phyloP scores from a whole-genome alignment of 495 filamentous ascomycete genomes.

The Corynascus novoguineensis region DNA sequence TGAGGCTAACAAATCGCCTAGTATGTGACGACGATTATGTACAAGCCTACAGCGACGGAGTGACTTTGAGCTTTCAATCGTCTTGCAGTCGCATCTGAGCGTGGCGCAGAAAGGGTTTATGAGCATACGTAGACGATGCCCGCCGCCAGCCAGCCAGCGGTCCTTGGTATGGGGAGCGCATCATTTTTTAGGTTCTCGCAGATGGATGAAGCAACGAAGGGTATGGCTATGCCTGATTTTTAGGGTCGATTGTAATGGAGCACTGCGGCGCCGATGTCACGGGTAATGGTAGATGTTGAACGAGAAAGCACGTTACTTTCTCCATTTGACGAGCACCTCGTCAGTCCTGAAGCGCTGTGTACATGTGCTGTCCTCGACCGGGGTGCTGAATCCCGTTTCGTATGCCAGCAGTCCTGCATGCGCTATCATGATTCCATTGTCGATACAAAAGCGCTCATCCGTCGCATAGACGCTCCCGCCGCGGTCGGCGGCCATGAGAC shows the following conservation, averaged over 20 bases:
- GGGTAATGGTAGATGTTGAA: conserved; percentile 1
- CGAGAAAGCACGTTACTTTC: conserved; percentile 52
- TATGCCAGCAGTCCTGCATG: conserved; percentile 88
- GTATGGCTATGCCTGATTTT: background rate
- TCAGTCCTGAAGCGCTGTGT: conserved; percentile 95
- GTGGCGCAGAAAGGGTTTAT: background rate
- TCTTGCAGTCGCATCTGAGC: background rate
- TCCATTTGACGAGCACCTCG: conserved; percentile 88
- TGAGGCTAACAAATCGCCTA: conserved; percentile 34
- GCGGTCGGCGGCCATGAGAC: conserved; percentile 83
- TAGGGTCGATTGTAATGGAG: background rate
- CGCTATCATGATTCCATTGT: conserved; percentile 99
- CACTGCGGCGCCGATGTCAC: background rate
- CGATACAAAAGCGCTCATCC: conserved; percentile 95
- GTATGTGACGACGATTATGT: conserved; percentile 97
- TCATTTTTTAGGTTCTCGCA: background rate
- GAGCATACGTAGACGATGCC: conserved; percentile 6
- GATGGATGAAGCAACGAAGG: background rate
- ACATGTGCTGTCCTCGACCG: conserved; percentile 74
- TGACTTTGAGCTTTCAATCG: conserved; percentile 12
- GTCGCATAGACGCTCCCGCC: conserved; percentile 90
- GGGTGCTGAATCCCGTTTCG: conserved; percentile 67
- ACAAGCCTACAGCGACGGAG: conserved; percentile 67
- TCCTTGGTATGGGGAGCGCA: background rate
- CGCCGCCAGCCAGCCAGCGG: background rate